Base-by-base conservation (phyloP, 2,329 filamentous ascomycete genomes). In the Rutstroemia sp. region DNA sequence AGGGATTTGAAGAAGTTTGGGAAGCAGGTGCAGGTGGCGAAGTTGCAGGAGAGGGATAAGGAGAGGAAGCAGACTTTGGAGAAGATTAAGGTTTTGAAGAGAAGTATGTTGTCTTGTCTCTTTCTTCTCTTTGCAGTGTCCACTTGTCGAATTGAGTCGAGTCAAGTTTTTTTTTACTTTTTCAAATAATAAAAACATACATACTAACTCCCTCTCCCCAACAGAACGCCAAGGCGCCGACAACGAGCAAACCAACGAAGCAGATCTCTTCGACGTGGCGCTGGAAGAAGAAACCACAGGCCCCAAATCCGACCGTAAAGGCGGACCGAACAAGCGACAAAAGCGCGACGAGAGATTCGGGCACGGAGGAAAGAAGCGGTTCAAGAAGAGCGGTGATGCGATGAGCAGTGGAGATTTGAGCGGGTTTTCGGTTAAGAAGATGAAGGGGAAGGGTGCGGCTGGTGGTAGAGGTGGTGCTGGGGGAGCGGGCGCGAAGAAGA, bases 1-100 rank as follows among this genome's bases (percentile, higher is more conserved):
- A 81, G 94, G 61, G 94, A 99, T 72, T 78, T 97, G 67, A 97
- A 96, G 84, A 99, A 97, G 76, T 99, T 97, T 71, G 94, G 94
- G 71, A 99, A 99, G 78, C 89, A 95, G 72, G 94, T 97, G 53
- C 94, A 99, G 77, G 83, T 96, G 58, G 92, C 92, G 58, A 96
- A 96, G 78, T 75, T 95, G 72, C 92, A 97, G 75, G 92, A 99
- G 80, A 80, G 94, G 49, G 84, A 89, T 51, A 95, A 95, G 80
- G 86, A 86, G 69, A 96, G 96, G 85, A 85, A 84, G 66, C 89
- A 95, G 61, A 95, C 91, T 4, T 76, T 99, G 61, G 94, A 97
- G 65, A 96, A 96, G 80, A 96, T 99, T 69, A 91, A 92, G 75
- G 81, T 83, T 27, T 76, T 99, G 66, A 99, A 99, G 84, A 84